Base-by-base conservation (phyloP, 2,329 filamentous ascomycete genomes). In the Truncatella angustata region DNA sequence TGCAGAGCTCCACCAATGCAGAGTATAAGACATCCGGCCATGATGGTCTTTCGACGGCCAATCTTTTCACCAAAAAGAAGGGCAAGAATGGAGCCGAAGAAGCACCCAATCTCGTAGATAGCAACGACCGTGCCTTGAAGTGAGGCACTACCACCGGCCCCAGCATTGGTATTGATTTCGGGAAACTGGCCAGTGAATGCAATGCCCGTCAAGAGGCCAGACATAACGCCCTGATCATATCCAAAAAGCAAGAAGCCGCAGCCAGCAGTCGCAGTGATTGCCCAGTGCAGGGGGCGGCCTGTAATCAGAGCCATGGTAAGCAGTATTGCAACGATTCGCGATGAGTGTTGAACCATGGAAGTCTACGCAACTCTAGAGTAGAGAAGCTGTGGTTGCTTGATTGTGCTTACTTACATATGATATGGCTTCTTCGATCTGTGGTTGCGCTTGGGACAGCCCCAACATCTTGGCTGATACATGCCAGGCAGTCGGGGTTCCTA, bases 1-100 rank as follows among this genome's bases (percentile, higher is more conserved):
- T 79, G 75, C 3, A 80, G 63, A 3, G 72, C 56, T 2, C 75
- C 74, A 4, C 76, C 77, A 1, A 71, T 49, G n/a, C 72, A 66
- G 66, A 76, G 70, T 55, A 76, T 65, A 3, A 67, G 24, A 1
- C 68, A 69, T 14, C 74, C 74, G 4, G 69, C 55, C 39, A 70
- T 61, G 18, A 76, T 69, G 28, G 67, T 70, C 23, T 61, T 62
- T 48, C 70, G 65, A 24, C 74, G 69, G 9, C 74, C 74, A n/a
- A 77, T 63, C 4, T 51, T 56, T 49, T 76, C 73, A 12, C 73
- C 73, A 46, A 70, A 63, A 39, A 73, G 56, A 2, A 67, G 63
- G 3, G 69, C 65, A 16, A 56, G 52, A 36, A 70, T 56, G n/a
- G 70, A 70, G 4, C 73, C 73, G 3, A 70, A 47, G 51, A 76